Evolutionary conservation across 805 yeast species (phyloP).

Genomic region (Scheffersomyces ergatensis): DNA sequence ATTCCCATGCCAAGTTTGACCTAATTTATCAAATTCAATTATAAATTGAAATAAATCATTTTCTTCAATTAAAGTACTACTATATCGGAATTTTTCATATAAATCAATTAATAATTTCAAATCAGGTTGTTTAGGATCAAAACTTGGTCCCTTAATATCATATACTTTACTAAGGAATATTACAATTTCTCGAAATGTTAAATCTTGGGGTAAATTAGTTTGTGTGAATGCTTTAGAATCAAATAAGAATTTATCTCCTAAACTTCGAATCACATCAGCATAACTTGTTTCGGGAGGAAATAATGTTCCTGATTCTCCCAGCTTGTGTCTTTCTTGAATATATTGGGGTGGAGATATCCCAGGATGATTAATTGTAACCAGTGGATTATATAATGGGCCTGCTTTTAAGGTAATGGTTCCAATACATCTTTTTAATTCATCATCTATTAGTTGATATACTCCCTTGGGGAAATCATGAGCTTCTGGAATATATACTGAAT

Average conservation of each 20-base stretch:
- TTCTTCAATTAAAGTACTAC: slow-evolving; percentile 59
- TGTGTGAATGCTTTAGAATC: slow-evolving; percentile 39
- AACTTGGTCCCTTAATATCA: slow-evolving; percentile 3
- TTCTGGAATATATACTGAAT: slow-evolving; percentile 60
- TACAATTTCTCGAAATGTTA: slow-evolving; percentile 42
- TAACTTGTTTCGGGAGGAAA: slow-evolving; percentile 31
- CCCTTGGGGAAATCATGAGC: slow-evolving; percentile 46
- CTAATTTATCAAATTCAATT: slow-evolving; percentile 24
- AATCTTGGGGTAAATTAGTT: slow-evolving; percentile 33
- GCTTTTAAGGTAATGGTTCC: slow-evolving; percentile 30
- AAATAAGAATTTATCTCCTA: slow-evolving; percentile 56
- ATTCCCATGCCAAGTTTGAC: slow-evolving; percentile 11
- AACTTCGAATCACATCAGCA: slow-evolving; percentile 58
- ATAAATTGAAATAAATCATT: slow-evolving; percentile 61
- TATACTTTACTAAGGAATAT: slow-evolving; percentile 24
- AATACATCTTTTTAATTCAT: slow-evolving; percentile 23
- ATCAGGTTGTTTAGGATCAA: slow-evolving; percentile 8
- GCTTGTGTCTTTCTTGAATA: slow-evolving; percentile 29
- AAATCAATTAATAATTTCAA: slow-evolving; percentile 31
- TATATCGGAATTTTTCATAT: slow-evolving; percentile 69
- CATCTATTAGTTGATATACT: slow-evolving; percentile 22
- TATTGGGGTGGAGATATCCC: slow-evolving; percentile 43
- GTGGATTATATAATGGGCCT: slow-evolving; percentile 29
- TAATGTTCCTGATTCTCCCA: slow-evolving; percentile 12
- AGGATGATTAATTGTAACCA: slow-evolving; percentile 29